Base-by-base conservation (phyloP, 2,329 filamentous ascomycete species). In the Dryadomyces sulphureus region DNA sequence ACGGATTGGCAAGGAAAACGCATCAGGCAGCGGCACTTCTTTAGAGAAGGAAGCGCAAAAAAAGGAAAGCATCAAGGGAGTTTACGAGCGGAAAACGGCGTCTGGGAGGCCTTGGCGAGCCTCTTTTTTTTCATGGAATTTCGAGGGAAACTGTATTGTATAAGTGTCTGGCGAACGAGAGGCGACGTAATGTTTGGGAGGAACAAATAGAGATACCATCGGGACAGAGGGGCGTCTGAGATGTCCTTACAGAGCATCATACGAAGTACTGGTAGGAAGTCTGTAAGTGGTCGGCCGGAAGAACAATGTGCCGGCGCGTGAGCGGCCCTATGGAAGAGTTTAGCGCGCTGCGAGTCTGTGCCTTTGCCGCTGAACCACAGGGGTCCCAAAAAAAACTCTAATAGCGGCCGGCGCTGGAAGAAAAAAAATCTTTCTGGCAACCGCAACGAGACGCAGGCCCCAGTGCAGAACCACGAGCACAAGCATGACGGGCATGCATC, bases 401-500 rank as follows among this genome's bases (percentile, higher is more conserved):
- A n/a, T n/a, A n/a, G n/a, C n/a, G n/a, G n/a, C n/a, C n/a, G n/a
- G 27, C 27, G 27, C 27, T 32, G 11, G 12, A 12, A 32, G 22
- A 21, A 45, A 39, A 39, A 45, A 45, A 39, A 22, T 38, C 11
- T 8, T 32, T 32, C 16, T 32, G 9, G 9, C 27, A 32, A 4
- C 27, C 5, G 27, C n/a, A 20, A 40, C 7, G 6, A 12, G 21
- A 5, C 6, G 20, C 3, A 14, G 12, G 25, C 2, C 21, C 7
- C 9, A 3, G 19, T 8, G 7, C 9, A 43, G 16, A 14, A 17
- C 19, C n/a, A n/a, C n/a, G n/a, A n/a, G n/a, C n/a, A n/a, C n/a
- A n/a, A n/a, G n/a, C n/a, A n/a, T n/a, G 11, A 17, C 21, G 20
- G 32, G 30, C 55, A 64, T 64, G 61, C 60, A 62, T 52, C 59